Evolutionary conservation across 352 stramenopile genomes (phyloP).

Genomic region (Globisporangium recalcitrans): DNA sequence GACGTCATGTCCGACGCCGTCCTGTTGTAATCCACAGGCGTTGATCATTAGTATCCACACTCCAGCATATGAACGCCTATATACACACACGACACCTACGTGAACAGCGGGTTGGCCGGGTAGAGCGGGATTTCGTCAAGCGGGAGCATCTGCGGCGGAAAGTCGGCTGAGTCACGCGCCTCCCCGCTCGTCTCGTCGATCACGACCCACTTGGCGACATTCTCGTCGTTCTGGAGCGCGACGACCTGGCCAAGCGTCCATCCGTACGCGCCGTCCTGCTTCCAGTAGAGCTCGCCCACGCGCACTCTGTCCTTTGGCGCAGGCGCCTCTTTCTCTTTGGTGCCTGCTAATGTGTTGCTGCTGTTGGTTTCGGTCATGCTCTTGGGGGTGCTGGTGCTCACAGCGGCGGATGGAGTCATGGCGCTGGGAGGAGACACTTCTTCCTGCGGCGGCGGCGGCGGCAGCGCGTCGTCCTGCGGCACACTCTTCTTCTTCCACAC

Average conservation of each 20-base stretch:
- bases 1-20: conserved; percentile 83
- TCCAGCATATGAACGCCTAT: conserved; percentile 8
- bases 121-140: conserved; percentile 46
- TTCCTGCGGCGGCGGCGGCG: background rate
- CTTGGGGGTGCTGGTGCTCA: background rate
- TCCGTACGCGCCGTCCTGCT: conserved; percentile 51
- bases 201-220: conserved; percentile 30
- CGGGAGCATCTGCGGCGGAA: conserved; percentile 33
- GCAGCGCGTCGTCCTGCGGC: conserved; percentile 1
- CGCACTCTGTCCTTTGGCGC: conserved; percentile 22
- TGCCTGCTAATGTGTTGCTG: background rate
- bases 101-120: conserved; percentile 69
- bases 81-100: conserved; percentile 16
- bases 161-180: conserved; percentile 18
- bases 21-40: conserved; percentile 12
- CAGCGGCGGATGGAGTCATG: background rate
- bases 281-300: conserved; percentile 82
- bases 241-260: conserved; percentile 70
- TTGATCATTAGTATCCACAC: background rate
- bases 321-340: background rate
- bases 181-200: conserved; percentile 70
- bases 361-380: background rate
- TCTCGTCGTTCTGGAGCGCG: conserved; percentile 31
- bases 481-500: background rate
- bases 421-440: background rate